Conservation (phyloP, 1,284 basidiomycete genomes). For the Cutaneotrichosporon sp. region DNA sequence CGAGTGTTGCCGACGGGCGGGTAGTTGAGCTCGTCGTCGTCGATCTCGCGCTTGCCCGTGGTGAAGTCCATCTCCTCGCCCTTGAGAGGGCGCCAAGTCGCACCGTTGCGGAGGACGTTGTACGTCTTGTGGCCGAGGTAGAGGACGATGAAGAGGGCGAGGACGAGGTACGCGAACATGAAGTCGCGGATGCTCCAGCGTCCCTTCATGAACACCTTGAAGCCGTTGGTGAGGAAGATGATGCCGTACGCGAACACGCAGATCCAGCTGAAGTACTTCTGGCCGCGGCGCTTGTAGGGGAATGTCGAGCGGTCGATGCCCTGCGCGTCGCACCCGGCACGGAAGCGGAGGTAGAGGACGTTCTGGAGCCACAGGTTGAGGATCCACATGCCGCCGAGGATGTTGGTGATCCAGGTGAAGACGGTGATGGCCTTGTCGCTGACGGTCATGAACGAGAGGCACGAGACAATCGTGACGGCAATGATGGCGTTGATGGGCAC, state of each 20-base stretch:
- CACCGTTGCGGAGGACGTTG: not conserved
- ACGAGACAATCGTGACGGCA: slow-evolving; percentile 65
- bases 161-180: slow-evolving; percentile 30
- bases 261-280: slow-evolving; percentile 21
- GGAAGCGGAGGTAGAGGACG: slow-evolving; percentile 73
- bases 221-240: slow-evolving; percentile 38
- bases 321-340: slow-evolving; percentile 69
- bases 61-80: slow-evolving; percentile 16
- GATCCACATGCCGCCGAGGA: slow-evolving; percentile 55
- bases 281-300: slow-evolving; percentile 63
- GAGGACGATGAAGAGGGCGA: slow-evolving; percentile 3
- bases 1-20: slow-evolving; percentile 2
- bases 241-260: slow-evolving; percentile 26
- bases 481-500: slow-evolving; percentile 65
- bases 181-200: slow-evolving; percentile 26
- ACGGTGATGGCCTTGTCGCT: slow-evolving; percentile 63
- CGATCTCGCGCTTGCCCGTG: slow-evolving; percentile 10
- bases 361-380: slow-evolving; percentile 82
- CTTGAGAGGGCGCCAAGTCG: slow-evolving; percentile 3
- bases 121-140: slow-evolving; percentile 12
- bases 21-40: slow-evolving; percentile 12
- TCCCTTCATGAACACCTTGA: slow-evolving; percentile 32
- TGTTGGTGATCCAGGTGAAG: slow-evolving; percentile 72
- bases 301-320: slow-evolving; percentile 60
- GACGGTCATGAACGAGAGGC: slow-evolving; percentile 59